Conservation (phyloP, 164 flowering plant species). For the Hamamelis virginiana region DNA sequence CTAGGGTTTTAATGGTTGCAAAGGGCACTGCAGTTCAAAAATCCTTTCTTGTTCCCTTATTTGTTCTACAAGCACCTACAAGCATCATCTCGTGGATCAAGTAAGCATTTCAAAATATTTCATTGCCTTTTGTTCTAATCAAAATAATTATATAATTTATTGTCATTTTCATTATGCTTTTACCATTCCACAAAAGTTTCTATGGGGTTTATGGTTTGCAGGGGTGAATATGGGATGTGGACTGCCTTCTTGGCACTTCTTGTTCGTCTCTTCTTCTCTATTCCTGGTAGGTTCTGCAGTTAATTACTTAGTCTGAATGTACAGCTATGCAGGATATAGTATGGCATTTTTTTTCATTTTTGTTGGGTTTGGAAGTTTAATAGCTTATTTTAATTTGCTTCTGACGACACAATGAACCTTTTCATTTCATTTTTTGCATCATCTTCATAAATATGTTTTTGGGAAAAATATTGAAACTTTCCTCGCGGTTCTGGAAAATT, state of each 20-base stretch:
- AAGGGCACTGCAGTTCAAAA: slow-evolving; percentile 73
- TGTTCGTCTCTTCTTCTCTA: slow-evolving; percentile 75
- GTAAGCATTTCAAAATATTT: slow-evolving; percentile 37
- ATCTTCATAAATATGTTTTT: no score
- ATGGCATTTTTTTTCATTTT: no score
- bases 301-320: neutral
- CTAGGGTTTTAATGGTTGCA: slow-evolving; percentile 67
- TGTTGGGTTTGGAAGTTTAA: no score
- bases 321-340: neutral
- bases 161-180: no score
- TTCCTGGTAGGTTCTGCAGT: slow-evolving; percentile 68
- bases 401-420: no score
- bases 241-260: slow-evolving; percentile 79
- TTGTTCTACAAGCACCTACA: slow-evolving; percentile 79
- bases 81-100: slow-evolving; percentile 71
- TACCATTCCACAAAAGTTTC: no score
- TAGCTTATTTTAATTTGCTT: no score
- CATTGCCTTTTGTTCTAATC: neutral
- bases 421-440: no score
- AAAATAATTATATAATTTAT: no score
- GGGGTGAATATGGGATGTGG: slow-evolving; percentile 94
- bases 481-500: no score
- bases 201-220: slow-evolving; percentile 36
- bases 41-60: slow-evolving; percentile 77
- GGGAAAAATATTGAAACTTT: no score